Evolutionary conservation across 2,329 filamentous ascomycete genomes (phyloP).

Genomic region (Pyricularia pennisetigena): DNA sequence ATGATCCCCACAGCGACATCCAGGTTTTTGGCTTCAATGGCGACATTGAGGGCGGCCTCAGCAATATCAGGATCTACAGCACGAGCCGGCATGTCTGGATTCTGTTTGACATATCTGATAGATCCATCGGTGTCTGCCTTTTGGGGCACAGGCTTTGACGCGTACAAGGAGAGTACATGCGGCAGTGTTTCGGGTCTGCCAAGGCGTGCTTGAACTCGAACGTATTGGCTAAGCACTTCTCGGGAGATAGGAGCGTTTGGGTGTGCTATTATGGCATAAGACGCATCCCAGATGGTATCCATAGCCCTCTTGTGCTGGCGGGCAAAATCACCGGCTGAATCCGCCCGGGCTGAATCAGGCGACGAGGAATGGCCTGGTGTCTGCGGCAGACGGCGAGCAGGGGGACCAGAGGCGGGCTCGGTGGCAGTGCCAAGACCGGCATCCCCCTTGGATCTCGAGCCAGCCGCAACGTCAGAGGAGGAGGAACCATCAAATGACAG

Average conservation of each 20-base stretch:
- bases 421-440: neutral
- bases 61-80: constrained; percentile 66
- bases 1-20: constrained; percentile 68
- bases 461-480: neutral
- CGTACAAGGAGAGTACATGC: constrained; percentile 71
- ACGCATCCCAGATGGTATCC: constrained; percentile 44
- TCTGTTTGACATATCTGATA: constrained; percentile 47
- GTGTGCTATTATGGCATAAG: constrained; percentile 63
- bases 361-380: constrained; percentile 4
- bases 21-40: constrained; percentile 71
- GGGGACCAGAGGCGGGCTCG: neutral
- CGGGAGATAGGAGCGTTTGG: constrained; percentile 74
- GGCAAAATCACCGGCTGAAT: constrained; percentile 6
- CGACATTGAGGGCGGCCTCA: constrained; percentile 64
- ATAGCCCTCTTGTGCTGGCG: constrained; percentile 30
- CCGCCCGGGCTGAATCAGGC: constrained; percentile 2
- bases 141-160: constrained; percentile 65
- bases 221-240: constrained; percentile 61
- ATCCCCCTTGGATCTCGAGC: neutral
- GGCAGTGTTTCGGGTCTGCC: constrained; percentile 68
- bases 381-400: neutral
- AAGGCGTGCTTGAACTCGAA: constrained; percentile 65
- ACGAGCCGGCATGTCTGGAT: constrained; percentile 58
- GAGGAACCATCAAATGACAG: constrained; percentile 28
- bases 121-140: neutral